Conservation (phyloP, 257 asterid species). For the Paraleonurus japonicus region DNA sequence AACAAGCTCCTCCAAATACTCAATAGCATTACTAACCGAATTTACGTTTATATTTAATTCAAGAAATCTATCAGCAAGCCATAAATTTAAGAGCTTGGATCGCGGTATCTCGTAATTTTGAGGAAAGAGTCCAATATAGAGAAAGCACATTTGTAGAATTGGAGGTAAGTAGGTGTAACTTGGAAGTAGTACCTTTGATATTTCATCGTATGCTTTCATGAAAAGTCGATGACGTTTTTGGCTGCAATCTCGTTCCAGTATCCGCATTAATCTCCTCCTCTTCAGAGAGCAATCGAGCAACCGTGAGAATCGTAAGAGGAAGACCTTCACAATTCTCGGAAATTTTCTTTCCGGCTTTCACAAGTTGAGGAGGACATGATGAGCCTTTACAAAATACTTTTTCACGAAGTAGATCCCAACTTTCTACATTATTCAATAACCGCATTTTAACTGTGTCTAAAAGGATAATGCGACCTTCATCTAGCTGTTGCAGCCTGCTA, state of each 20-base stretch:
- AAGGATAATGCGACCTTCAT: too few relatives aligned
- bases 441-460: too few relatives aligned
- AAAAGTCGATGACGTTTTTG: not conserved
- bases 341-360: not conserved
- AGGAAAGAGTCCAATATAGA: not conserved
- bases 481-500: too few relatives aligned
- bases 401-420: conserved; percentile 1
- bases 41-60: not conserved
- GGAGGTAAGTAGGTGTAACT: not conserved
- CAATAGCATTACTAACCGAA: not conserved
- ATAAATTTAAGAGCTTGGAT: not conserved
- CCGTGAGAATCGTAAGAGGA: not conserved
- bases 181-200: not conserved
- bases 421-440: too few relatives aligned
- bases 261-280: too few relatives aligned
- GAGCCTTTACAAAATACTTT: not conserved
- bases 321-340: not conserved
- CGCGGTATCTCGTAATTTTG: not conserved
- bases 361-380: not conserved
- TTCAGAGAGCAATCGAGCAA: not conserved
- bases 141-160: not conserved
- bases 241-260: not conserved
- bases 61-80: not conserved
- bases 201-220: not conserved
- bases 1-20: not conserved